Conservation (phyloP, 2,329 filamentous ascomycete genomes). For the Trichoderma sp. region DNA sequence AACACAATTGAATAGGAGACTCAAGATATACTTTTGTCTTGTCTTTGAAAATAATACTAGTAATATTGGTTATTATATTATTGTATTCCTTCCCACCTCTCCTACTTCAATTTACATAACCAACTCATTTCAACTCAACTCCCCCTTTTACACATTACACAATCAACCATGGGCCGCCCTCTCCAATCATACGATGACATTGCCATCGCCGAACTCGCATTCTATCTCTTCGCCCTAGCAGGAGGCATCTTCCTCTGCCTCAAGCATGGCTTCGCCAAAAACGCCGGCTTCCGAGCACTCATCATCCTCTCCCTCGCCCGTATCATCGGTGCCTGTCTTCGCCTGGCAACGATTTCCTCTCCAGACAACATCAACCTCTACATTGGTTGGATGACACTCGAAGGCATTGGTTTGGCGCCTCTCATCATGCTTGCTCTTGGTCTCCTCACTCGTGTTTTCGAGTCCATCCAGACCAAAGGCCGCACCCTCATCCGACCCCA, state of each 20-base stretch:
- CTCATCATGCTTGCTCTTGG: conserved; percentile 44
- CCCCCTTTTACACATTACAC: conserved; percentile 2
- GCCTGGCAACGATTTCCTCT: conserved; percentile 45
- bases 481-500: conserved; percentile 30
- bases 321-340: conserved; percentile 54
- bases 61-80: neutral
- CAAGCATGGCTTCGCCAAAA: conserved; percentile 51
- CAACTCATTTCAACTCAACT: neutral
- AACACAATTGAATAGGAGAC: neutral
- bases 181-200: conserved; percentile 33
- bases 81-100: neutral
- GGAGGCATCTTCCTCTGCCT: conserved; percentile 44
- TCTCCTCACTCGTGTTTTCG: conserved; percentile 39
- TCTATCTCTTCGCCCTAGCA: conserved; percentile 32
- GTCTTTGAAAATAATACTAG: neutral
- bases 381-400: conserved; percentile 34
- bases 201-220: conserved; percentile 33
- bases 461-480: conserved; percentile 46
- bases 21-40: neutral
- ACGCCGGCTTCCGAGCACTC: conserved; percentile 60
- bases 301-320: conserved; percentile 57
- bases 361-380: conserved; percentile 44
- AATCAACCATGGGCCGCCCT: conserved; percentile 23
- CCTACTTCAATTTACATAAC: neutral
- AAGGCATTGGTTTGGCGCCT: conserved; percentile 41